Percentiles rank a stretch among this genome's conserved stretches.
Evolutionary conservation across 2,329 filamentous ascomycete genomes (phyloP).

Genomic region (Xylariaceae sp.): DNA sequence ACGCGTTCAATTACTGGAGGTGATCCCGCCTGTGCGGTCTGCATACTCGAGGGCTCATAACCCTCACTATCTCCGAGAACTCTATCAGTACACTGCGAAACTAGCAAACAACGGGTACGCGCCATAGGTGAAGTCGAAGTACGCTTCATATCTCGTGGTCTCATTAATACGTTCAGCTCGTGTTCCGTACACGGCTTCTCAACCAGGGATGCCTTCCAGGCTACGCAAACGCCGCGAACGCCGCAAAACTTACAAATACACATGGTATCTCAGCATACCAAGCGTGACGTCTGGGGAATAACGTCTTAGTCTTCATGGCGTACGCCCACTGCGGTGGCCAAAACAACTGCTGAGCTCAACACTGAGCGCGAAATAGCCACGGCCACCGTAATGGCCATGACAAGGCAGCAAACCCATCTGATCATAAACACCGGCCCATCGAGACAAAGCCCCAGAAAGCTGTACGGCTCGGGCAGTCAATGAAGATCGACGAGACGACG

Average conservation of each 20-base stretch:
- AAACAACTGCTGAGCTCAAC: slow-evolving; percentile 10
- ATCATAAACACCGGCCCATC: slow-evolving; percentile 15
- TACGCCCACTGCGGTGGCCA: slow-evolving; percentile 13
- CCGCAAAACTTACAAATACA: too few relatives aligned
- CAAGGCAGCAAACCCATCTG: slow-evolving; percentile 16
- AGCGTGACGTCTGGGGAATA: not conserved
- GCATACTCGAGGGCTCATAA: not conserved
- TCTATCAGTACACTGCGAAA: not conserved
- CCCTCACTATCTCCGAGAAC: not conserved
- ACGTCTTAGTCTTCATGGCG: slow-evolving; percentile 10
- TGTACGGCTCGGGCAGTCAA: slow-evolving; percentile 26
- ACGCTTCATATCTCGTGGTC: not conserved
- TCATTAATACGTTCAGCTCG: slow-evolving; percentile 1
- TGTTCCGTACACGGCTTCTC: not conserved
- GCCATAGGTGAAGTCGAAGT: not conserved
- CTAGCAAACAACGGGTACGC: not conserved
- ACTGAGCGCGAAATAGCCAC: slow-evolving; percentile 17
- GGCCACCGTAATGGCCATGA: slow-evolving; percentile 15
- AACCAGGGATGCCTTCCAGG: not conserved
- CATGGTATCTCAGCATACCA: too few relatives aligned
- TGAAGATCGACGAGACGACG: slow-evolving; percentile 29
- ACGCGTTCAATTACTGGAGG: too few relatives aligned
- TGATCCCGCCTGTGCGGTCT: not conserved
- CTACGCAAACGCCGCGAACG: not conserved
- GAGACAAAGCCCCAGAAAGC: slow-evolving; percentile 10